Percentiles rank a stretch among this genome's conserved stretches.
phyloP scores from a whole-genome alignment of 441 rosid genomes.

The Gossypium gossypioides region DNA sequence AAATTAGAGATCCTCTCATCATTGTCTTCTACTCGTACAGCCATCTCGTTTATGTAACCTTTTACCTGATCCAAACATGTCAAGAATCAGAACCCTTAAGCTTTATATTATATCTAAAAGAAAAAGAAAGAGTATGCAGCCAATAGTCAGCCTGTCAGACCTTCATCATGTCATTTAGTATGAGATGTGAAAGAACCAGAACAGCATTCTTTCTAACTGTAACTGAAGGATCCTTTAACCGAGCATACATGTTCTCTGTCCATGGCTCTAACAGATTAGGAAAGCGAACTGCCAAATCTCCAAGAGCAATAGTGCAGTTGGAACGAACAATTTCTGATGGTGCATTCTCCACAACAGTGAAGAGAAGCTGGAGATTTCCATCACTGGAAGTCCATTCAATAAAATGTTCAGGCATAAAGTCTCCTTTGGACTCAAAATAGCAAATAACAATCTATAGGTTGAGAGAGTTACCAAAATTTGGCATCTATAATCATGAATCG shows the following conservation, averaged over 20 bases:
- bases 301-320: constrained; percentile 90
- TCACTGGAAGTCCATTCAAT: constrained; percentile 46
- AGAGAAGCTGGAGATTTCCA: constrained; percentile 93
- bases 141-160: constrained; percentile 28
- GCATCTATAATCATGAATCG: constrained; percentile 91
- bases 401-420: constrained; percentile 19
- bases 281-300: constrained; percentile 94
- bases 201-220: constrained; percentile 97
- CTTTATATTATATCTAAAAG: background rate
- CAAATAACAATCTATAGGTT: background rate
- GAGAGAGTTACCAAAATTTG: constrained; percentile 55
- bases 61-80: constrained; percentile 57
- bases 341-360: constrained; percentile 90
- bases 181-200: constrained; percentile 95
- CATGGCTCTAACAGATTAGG: constrained; percentile 94
- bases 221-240: constrained; percentile 65
- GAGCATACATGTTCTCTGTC: constrained; percentile 91
- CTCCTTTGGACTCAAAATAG: background rate
- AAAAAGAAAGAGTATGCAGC: constrained; percentile 11
- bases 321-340: constrained; percentile 90
- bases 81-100: constrained; percentile 16
- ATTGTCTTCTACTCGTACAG: constrained; percentile 70
- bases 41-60: constrained; percentile 94
- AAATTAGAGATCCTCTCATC: constrained; percentile 84
- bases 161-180: constrained; percentile 99